Evolutionary conservation across 192 early-diverging fungal genomes (phyloP), one percentile per base, ranked within the genome.

Genomic region (Coemansia sp.): DNA sequence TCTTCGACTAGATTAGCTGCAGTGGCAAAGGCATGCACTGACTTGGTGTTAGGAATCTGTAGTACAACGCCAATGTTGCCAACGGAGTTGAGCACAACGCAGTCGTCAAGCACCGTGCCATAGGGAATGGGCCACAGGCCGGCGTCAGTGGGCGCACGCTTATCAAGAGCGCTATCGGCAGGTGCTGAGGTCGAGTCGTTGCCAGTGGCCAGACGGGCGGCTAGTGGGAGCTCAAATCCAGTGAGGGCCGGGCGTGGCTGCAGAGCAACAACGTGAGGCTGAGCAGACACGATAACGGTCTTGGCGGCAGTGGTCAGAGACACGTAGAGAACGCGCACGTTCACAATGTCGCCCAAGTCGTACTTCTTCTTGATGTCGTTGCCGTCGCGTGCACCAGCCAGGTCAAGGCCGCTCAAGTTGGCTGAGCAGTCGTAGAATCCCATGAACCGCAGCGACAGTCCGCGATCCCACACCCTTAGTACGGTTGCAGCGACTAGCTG

Each of bases 381-480:
- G 42, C 72, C 75, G 66, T 75, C 58, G 32, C 84, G 79, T 1
- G 85, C 77, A 63, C 91, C 90, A 42, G 82, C 80, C 59, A 87
- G 62, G 45, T 90, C 89, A 25, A 94, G 86, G 2, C 39, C 53
- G 21, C 23, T 62, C 37, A 82, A 58, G 63, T 74, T 70, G 11
- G 80, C 80, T 5, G 82, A 86, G 62, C 90, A 91, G 67, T 93
- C 87, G 67, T 95, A 93, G 51, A 94, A 84, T n/a, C 92, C 93
- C 87, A 94, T 89, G 69, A 95, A 89, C 46, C 88, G 86, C 51
- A 92, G 72, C 59, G 86, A 66, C 21, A 94, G 51, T 2, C 95
- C 95, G 69, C 74, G 84, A 31, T 87, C 81, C 66, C 88, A 80
- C 29, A 89, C 69, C 45, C 79, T 76, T 45, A 89, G 87, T 27